phyloP scores from a whole-genome alignment of 164 flowering plant species.

The Kalanchoe fedtschenkoi region DNA sequence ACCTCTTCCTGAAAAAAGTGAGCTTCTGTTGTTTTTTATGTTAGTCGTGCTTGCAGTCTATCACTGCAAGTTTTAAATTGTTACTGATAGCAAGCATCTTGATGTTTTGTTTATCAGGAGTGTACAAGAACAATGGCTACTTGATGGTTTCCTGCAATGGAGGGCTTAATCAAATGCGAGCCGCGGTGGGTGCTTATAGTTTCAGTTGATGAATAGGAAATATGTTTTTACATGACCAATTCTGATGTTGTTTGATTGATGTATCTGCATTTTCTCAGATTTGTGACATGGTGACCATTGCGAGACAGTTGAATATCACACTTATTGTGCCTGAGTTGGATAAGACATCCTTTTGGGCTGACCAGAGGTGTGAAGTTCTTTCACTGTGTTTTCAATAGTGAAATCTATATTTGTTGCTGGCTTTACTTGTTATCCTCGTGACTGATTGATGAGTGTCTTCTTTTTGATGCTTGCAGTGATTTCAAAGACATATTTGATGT shows the following conservation, averaged over 20 bases:
- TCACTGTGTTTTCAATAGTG: not conserved
- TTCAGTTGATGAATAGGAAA: not conserved
- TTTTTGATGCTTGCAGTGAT: conserved; percentile 40
- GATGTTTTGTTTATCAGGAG: conserved; percentile 33
- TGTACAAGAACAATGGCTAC: conserved; percentile 88
- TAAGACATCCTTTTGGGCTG: conserved; percentile 90
- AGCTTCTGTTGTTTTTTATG: conserved; percentile 14
- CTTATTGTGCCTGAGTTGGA: conserved; percentile 92
- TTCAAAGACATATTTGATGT: conserved; percentile 92
- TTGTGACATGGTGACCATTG: conserved; percentile 96
- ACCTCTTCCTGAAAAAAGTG: conserved; percentile 52
- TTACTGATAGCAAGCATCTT: not conserved
- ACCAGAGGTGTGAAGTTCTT: conserved; percentile 56
- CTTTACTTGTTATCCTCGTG: not conserved
- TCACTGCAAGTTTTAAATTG: not conserved
- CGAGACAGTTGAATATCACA: conserved; percentile 77
- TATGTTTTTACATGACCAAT: not conserved
- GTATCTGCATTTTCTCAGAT: conserved; percentile 37
- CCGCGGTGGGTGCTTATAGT: conserved; percentile 51
- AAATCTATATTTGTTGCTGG: not conserved
- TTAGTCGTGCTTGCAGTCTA: not conserved
- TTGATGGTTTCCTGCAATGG: conserved; percentile 92
- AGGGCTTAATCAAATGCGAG: conserved; percentile 91
- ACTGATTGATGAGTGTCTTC: not conserved
- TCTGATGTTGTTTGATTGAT: not conserved